Conservation (phyloP, 441 rosid species). For the Bocquillonia castaneifolia region DNA sequence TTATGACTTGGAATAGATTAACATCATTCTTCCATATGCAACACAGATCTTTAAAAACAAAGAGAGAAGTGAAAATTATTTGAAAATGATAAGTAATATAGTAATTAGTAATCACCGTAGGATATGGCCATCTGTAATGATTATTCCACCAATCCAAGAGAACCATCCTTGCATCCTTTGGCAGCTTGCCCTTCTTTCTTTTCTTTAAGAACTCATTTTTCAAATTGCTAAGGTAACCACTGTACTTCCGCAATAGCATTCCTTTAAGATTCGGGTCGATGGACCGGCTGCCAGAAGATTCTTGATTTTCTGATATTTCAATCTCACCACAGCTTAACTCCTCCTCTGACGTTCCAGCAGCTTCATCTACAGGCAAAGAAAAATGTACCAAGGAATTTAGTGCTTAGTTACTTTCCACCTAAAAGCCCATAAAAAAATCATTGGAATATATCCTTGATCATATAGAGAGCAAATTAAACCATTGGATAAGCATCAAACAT, state of each 20-base stretch:
- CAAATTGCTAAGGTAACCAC: conserved; percentile 48
- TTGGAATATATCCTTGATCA: neutral
- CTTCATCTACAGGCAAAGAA: conserved; percentile 34
- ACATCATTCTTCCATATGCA: no score
- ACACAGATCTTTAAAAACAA: neutral
- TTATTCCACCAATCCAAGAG: conserved; percentile 64
- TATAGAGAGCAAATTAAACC: neutral
- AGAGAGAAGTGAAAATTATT: no score
- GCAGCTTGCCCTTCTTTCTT: conserved; percentile 57
- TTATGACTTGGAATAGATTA: no score
- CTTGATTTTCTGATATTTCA: conserved; percentile 35
- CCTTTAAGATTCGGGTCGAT: conserved; percentile 35
- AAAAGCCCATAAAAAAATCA: neutral
- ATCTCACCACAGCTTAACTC: conserved; percentile 43
- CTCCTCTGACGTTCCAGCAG: conserved; percentile 42
- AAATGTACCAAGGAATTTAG: neutral
- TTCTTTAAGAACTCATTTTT: conserved; percentile 56
- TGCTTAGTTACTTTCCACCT: neutral
- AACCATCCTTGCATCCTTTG: conserved; percentile 45
- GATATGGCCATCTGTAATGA: conserved; percentile 66
- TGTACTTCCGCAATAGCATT: conserved; percentile 48
- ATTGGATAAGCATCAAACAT: neutral
- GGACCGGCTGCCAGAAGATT: conserved; percentile 10
- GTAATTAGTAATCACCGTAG: conserved; percentile 38
- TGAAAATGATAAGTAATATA: neutral